Evolutionary conservation across 2,329 filamentous ascomycete genomes (phyloP), one percentile per base, ranked within the genome.

Genomic region (Nigrospora osmanthi): DNA sequence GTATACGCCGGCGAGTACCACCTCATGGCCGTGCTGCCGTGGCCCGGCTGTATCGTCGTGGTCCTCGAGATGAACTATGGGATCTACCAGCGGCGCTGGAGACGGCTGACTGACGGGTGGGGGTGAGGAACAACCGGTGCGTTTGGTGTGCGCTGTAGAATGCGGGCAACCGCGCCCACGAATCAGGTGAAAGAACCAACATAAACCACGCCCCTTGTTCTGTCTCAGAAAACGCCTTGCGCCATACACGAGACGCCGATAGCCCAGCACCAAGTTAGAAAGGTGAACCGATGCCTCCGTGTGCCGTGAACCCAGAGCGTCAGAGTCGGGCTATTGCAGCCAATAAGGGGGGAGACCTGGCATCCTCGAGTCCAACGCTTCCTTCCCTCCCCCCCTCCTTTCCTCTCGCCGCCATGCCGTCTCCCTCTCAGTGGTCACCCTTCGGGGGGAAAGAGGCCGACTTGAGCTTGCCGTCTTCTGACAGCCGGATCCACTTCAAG

Each of bases 391-490:
- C n/a, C 23, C 23, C 23, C 23, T 10, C 9, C 9, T 28, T 28
- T 28, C 23, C 23, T 28, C 23, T 28, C 7, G 23, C 23, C 7
- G 23, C 23, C 7, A 28, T 10, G 5, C 39, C 44, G 38, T 16
- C 43, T 39, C 11, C 42, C 40, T 41, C 42, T 52, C 52, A 58
- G 45, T 59, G 53, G 31, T 56, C 50, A 44, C 75, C 76, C 54
- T 76, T 81, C 3, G 89, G 89, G 16, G 90, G 91, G 58, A 95
- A 95, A 49, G 73, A 84, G 19, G 86, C 85, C n/a, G 80, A 68
- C 56, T 81, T 77, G 50, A 81, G 74, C 12, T 64, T 69, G 4
- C 88, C 88, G 30, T 76, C 72, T 46, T 75, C 80, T 5, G 77
- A 76, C 45, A 96, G 71, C 49, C 88, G 82, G 49, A 89, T 73